Evolutionary conservation across 2,329 filamentous ascomycete genomes (phyloP), one percentile per base, ranked within the genome.

Genomic region (Chrysoporthe austroafricana): DNA sequence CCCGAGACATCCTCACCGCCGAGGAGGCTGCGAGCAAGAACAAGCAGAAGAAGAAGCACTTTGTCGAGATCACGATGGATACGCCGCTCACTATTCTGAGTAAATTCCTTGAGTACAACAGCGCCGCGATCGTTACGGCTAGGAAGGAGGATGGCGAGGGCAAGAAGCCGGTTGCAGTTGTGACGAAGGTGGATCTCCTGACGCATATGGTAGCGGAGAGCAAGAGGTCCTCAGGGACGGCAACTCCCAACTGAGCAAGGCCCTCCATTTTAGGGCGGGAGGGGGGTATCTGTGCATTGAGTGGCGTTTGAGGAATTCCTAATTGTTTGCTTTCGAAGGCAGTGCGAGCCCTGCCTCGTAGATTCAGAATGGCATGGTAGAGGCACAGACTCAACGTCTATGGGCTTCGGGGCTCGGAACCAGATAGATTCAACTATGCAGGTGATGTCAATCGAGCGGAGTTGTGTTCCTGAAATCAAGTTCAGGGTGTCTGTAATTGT

Each of bases 101-200:
- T 83, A 90, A 92, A 75, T 99, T 99, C 81, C 93, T 98, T 72
- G 94, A 98, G 81, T 98, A 96, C 94, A 98, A 99, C 80, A 96
- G 92, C 73, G 95, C 96, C 0, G 96, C 96, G 0, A 89, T 99
- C 61, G 93, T 99, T 3, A 99, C 95, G 0, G 94, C 98, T 78
- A 85, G 87, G 73, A 82, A 83, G 14, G 81, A 81, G 52, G 85
- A 86, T 67, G 81, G 83, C 65, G 80, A 84, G 69, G 86, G 75
- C n/a, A 78, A 88, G 66, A 96, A 93, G 83, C 94, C 96, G 1
- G 84, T 96, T 62, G 96, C 93, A 8, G 89, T 99, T 9, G 94
- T 96, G 8, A 98, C 96, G 43, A 99, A 99, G 86, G 96, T 99
- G 5, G 96, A 99, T 80, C 79, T 99, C 74, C 80, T 99, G 74